Evolutionary conservation across 352 stramenopile genomes (phyloP).

Genomic region (Blastocystis hominis): DNA sequence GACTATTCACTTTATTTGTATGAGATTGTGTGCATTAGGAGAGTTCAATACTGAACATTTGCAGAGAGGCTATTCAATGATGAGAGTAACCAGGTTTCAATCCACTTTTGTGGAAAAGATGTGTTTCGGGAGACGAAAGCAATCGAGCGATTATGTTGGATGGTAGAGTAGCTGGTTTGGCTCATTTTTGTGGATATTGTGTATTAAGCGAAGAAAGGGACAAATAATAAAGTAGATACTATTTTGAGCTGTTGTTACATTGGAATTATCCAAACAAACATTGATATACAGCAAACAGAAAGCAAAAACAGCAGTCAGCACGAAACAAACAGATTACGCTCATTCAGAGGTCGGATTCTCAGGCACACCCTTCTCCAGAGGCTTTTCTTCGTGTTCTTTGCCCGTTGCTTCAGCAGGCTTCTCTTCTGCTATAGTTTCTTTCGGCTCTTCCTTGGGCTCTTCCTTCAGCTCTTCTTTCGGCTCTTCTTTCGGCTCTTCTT

Average conservation of each 20-base stretch:
- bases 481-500: neutral
- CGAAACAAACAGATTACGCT: neutral
- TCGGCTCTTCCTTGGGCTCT: neutral
- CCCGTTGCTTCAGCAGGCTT: neutral
- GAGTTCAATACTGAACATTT: neutral
- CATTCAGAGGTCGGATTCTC: neutral
- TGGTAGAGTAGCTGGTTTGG: neutral
- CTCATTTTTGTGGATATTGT: neutral
- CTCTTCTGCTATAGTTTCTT: neutral
- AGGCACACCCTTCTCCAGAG: neutral
- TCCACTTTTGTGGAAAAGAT: neutral
- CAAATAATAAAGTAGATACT: neutral
- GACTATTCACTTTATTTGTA: neutral
- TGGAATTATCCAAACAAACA: neutral
- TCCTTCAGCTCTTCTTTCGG: neutral
- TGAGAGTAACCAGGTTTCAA: neutral
- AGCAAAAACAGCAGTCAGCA: slow-evolving; percentile 1
- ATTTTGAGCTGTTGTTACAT: neutral
- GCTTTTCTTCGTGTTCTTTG: neutral
- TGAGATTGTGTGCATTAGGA: neutral
- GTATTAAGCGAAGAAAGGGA: neutral
- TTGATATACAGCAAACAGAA: neutral
- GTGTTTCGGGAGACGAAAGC: neutral
- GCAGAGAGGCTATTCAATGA: neutral
- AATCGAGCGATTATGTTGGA: neutral